These are phyloP conservation scores for Kockovaella imperatae DNA, from an alignment of 768 basidiomycete species.

Conservation along the genomic window DNA sequence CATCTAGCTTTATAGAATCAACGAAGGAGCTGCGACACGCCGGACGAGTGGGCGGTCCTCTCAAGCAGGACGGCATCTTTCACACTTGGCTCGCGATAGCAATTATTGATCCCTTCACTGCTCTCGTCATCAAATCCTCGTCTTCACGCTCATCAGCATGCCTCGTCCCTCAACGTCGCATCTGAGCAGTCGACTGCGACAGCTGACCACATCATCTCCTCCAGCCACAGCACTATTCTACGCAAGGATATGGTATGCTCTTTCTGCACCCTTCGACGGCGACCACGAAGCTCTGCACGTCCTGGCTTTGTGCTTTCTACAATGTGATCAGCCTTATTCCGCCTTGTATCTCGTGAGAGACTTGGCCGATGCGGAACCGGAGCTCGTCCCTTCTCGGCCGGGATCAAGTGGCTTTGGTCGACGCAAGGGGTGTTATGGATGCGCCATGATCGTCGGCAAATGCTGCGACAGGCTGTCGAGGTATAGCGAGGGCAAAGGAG, in stretches of 20 bases:
- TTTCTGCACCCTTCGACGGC: slow-evolving; percentile 13
- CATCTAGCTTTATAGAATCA: no score
- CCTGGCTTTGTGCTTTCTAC: slow-evolving; percentile 29
- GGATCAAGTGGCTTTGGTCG: no score
- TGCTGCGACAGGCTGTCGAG: slow-evolving; percentile 33
- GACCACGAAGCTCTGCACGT: slow-evolving; percentile 32
- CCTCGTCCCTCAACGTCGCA: slow-evolving; percentile 18
- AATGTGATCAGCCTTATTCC: slow-evolving; percentile 25
- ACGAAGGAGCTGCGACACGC: no score
- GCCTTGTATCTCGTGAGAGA: slow-evolving; percentile 30
- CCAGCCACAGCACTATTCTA: slow-evolving; percentile 29
- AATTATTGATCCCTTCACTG: no score
- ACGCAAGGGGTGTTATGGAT: slow-evolving; percentile 24
- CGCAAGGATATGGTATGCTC: slow-evolving; percentile 22
- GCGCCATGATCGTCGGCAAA: slow-evolving; percentile 36
- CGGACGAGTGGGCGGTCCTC: no score
- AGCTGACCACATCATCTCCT: slow-evolving; percentile 21
- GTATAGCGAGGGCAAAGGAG: slow-evolving; percentile 25
- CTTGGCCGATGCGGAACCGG: slow-evolving; percentile 28
- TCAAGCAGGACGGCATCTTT: no score
- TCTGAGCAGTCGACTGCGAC: slow-evolving; percentile 20
- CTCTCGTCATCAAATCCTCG: background rate
- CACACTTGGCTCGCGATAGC: no score
- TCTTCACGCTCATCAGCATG: background rate
- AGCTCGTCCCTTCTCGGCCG: no score